Evolutionary conservation across 2,329 filamentous ascomycete genomes (phyloP).

Genomic region (Purpureocillium takamizusanense): DNA sequence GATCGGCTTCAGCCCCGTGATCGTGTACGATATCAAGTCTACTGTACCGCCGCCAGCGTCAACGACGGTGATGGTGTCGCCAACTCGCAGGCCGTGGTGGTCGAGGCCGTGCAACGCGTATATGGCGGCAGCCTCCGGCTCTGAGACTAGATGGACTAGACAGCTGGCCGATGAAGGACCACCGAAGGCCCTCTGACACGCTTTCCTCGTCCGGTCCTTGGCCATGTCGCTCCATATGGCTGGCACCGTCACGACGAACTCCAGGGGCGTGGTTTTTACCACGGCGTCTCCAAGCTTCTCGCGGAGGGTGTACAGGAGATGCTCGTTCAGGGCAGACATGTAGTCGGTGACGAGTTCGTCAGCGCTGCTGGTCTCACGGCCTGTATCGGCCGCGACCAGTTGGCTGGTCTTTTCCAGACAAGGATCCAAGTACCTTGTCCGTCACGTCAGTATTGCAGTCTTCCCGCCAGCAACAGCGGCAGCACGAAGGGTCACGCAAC

Average conservation of each 20-base stretch:
- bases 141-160: constrained; percentile 33
- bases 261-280: constrained; percentile 29
- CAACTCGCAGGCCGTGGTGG: constrained; percentile 26
- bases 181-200: constrained; percentile 26
- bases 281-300: constrained; percentile 31
- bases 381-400: constrained; percentile 14
- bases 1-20: constrained; percentile 30
- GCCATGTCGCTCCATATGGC: constrained; percentile 47
- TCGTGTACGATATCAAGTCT: constrained; percentile 41
- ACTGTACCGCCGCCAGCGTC: constrained; percentile 43
- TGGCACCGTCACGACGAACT: constrained; percentile 46
- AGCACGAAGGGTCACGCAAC: no score
- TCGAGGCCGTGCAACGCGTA: constrained; percentile 33
- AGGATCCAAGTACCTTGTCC: constrained; percentile 24
- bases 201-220: constrained; percentile 37
- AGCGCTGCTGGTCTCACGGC: constrained; percentile 22
- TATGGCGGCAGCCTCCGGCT: constrained; percentile 40
- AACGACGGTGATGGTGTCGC: constrained; percentile 39
- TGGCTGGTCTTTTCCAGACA: constrained; percentile 22
- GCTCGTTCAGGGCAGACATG: constrained; percentile 31
- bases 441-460: neutral
- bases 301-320: constrained; percentile 33
- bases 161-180: constrained; percentile 15
- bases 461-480: no score
- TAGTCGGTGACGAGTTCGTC: constrained; percentile 37